Percentiles rank a stretch among this genome's conserved stretches.
phyloP scores from a whole-genome alignment of 2,329 filamentous ascomycete genomes.

The Sporothrix brunneoviolacea region DNA sequence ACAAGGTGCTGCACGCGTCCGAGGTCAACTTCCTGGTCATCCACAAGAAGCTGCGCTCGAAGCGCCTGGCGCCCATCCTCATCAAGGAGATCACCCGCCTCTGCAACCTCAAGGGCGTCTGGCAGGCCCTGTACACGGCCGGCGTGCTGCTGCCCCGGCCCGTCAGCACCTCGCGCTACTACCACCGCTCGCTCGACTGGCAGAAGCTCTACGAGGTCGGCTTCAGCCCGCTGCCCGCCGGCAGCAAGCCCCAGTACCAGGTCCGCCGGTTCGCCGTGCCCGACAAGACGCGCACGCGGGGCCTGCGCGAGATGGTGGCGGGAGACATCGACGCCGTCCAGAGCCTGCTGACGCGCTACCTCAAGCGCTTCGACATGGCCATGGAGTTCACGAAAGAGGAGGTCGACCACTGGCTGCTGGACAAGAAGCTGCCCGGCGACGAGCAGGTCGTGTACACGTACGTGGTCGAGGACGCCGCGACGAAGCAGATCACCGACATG shows the following conservation, averaged over 20 bases:
- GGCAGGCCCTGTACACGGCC: conserved; percentile 93
- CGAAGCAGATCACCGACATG: conserved; percentile 84
- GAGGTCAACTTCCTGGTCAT: conserved; percentile 99
- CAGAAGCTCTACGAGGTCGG: conserved; percentile 90
- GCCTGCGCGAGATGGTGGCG: conserved; percentile 71
- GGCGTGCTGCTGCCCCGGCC: conserved; percentile 87
- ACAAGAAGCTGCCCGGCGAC: conserved; percentile 54
- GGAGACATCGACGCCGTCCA: conserved; percentile 73
- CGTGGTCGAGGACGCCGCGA: conserved; percentile 68
- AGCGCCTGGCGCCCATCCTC: conserved; percentile 84
- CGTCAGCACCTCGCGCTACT: conserved; percentile 90
- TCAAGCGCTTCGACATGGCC: conserved; percentile 73
- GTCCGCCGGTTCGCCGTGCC: conserved; percentile 81
- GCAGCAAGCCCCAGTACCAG: conserved; percentile 80
- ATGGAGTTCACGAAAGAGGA: conserved; percentile 76
- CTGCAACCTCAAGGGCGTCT: conserved; percentile 79
- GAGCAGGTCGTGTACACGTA: conserved; percentile 92
- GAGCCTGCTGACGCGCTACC: conserved; percentile 68
- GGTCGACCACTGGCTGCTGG: conserved; percentile 79
- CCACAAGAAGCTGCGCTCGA: conserved; percentile 93
- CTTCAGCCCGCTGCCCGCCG: conserved; percentile 79
- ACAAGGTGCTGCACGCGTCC: conserved; percentile 67
- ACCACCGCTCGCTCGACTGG: conserved; percentile 91
- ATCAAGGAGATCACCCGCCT: conserved; percentile 97
- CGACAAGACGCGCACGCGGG: conserved; percentile 61